These are phyloP conservation scores for Dalechampia spathulata DNA, from an alignment of 441 rosid genomes.

Conservation along the genomic window DNA sequence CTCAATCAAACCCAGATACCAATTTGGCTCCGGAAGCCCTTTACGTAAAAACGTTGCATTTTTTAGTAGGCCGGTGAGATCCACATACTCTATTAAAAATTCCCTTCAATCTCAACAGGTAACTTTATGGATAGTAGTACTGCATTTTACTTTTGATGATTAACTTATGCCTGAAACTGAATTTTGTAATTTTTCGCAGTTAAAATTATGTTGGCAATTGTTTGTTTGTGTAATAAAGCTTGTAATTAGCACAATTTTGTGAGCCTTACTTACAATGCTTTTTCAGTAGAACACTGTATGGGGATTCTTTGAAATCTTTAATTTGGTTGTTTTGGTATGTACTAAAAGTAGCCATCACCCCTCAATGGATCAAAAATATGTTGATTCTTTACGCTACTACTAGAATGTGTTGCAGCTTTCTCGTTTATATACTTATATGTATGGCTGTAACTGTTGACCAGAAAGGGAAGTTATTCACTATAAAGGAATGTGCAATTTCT, in stretches of 20 bases:
- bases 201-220: slow-evolving; percentile 5
- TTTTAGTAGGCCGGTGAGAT: slow-evolving; percentile 15
- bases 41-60: slow-evolving; percentile 14
- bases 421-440: too few species aligned
- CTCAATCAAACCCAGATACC: slow-evolving; percentile 12
- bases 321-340: too few species aligned
- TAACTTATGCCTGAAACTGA: neutral
- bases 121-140: slow-evolving; percentile 8
- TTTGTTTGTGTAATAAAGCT: neutral
- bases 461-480: slow-evolving; percentile 40
- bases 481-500: slow-evolving; percentile 78
- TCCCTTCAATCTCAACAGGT: slow-evolving; percentile 15
- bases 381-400: too few species aligned
- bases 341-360: too few species aligned
- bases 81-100: slow-evolving; percentile 29
- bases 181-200: neutral
- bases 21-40: slow-evolving; percentile 12
- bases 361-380: too few species aligned
- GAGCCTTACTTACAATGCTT: neutral
- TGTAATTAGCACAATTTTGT: neutral
- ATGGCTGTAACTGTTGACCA: slow-evolving; percentile 22
- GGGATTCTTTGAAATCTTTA: neutral
- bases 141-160: neutral
- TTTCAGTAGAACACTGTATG: neutral
- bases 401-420: too few species aligned